phyloP scores from a whole-genome alignment of 768 basidiomycete genomes.

The Butyriboletus loyo region DNA sequence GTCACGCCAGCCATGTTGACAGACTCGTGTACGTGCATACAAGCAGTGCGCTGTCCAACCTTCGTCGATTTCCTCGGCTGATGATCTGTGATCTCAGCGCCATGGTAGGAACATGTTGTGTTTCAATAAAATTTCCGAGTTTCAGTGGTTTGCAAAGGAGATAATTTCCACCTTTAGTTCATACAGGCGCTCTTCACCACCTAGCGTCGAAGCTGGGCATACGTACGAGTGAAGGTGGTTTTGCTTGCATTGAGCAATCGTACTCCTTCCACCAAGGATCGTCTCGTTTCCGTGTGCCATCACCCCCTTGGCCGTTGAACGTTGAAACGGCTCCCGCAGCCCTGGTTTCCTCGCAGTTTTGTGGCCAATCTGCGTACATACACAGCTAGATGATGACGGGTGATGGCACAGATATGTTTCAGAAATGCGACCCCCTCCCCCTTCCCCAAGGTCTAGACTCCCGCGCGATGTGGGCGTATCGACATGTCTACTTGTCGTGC shows the following conservation, averaged over 20 bases:
- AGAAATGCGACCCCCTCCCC: no score
- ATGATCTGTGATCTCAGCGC: not conserved
- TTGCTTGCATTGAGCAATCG: not conserved
- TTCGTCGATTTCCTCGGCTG: no score
- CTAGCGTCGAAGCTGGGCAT: not conserved
- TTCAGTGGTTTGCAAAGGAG: not conserved
- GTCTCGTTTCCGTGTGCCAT: not conserved
- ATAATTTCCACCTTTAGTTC: no score
- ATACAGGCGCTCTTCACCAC: no score
- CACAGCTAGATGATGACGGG: not conserved
- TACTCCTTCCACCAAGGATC: not conserved
- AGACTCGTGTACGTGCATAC: not conserved
- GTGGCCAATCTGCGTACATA: not conserved
- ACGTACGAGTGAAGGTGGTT: not conserved
- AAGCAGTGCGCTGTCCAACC: not conserved
- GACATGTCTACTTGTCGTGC: no score
- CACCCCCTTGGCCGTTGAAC: not conserved
- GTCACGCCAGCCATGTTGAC: not conserved
- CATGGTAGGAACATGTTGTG: not conserved
- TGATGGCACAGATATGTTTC: not conserved
- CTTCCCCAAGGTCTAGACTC: no score
- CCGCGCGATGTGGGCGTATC: no score
- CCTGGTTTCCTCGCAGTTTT: no score
- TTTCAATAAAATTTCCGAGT: not conserved
- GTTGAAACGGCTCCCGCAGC: no score